Evolutionary conservation across 129 eudicot genomes (phyloP), one percentile per base, ranked within the genome.

Genomic region (Saposhnikovia divaricata): DNA sequence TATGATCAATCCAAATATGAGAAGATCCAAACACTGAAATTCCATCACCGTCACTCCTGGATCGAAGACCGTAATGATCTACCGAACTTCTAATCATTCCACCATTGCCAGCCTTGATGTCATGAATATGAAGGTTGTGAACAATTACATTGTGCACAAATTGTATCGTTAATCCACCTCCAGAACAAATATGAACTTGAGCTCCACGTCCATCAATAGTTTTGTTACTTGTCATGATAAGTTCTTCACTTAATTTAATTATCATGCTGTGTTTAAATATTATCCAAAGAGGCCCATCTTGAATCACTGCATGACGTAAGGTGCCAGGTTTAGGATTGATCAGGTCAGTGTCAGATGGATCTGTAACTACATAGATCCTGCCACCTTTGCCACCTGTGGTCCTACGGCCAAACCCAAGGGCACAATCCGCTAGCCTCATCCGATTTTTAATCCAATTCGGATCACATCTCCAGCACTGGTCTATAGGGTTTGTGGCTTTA

Each of bases 131-230:
- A 18, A 90, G 39, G 66, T 76, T 75, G 63, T 85, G 90, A 7
- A 90, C 80, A 72, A 90, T 90, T 23, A 90, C 78, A 82, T 90
- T 90, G 13, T 77, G 50, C 39, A 90, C 83, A 77, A 53, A 88
- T 37, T 90, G 96, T 21, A 90, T n/a, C 16, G 82, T 90, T 4
- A 90, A 18, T 16, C 92, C 89, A 5, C 90, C 92, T 21, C 92
- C 96, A 70, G 50, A 15, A 0, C 82, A 80, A 14, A 90, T 90
- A 70, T 79, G 87, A 27, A 90, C 89, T 46, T 85, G 87, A 4
- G 77, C 85, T 74, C 95, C 95, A 6, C 96, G 89, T 40, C 85
- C 96, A 40, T 90, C 96, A 6, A 90, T 86, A 4, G 96, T 90
- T 82, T 90, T 90, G 75, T 90, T 71, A 81, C 92, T 75, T 5